Conservation (phyloP, 495 filamentous ascomycete genomes). For the Penicillium dipodomyicola region DNA sequence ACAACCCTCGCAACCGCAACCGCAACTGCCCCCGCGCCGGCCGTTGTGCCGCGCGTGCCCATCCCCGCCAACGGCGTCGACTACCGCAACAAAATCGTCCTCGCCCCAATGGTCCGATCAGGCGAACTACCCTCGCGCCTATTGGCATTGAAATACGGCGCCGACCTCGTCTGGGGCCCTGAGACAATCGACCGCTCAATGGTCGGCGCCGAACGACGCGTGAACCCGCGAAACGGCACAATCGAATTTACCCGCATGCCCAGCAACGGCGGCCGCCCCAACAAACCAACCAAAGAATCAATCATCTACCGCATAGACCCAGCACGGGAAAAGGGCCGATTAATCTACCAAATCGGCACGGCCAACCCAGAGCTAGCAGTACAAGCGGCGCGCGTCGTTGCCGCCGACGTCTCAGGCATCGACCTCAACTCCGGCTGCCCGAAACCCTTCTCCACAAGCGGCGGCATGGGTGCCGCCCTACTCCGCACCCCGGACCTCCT, state of each 20-base stretch:
- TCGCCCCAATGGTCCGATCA: constrained; percentile 95
- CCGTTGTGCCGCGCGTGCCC: constrained; percentile 55
- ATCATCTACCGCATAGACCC: constrained; percentile 85
- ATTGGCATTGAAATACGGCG: constrained; percentile 86
- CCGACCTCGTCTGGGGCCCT: constrained; percentile 95
- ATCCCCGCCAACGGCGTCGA: constrained; percentile 89
- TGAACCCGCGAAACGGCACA: constrained; percentile 69
- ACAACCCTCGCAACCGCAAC: constrained; percentile 38
- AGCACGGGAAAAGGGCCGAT: constrained; percentile 60
- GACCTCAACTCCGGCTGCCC: constrained; percentile 97
- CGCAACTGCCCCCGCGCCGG: not conserved
- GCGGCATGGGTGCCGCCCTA: constrained; percentile 94
- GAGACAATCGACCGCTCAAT: constrained; percentile 90
- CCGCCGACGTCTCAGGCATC: constrained; percentile 83
- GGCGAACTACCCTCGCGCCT: constrained; percentile 91
- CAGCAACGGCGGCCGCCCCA: constrained; percentile 58
- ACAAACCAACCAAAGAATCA: constrained; percentile 56
- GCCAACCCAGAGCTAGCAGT: constrained; percentile 77
- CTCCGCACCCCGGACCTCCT: constrained; percentile 79
- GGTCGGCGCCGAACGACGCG: constrained; percentile 74
- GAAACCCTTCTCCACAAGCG: constrained; percentile 87
- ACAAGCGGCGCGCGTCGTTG: constrained; percentile 76
- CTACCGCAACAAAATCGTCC: constrained; percentile 87
- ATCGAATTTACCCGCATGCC: constrained; percentile 80
- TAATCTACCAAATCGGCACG: constrained; percentile 92